These are phyloP conservation scores for Diutina pseudorugosa DNA, from an alignment of 1,139 yeast genomes.

Conservation along the genomic window DNA sequence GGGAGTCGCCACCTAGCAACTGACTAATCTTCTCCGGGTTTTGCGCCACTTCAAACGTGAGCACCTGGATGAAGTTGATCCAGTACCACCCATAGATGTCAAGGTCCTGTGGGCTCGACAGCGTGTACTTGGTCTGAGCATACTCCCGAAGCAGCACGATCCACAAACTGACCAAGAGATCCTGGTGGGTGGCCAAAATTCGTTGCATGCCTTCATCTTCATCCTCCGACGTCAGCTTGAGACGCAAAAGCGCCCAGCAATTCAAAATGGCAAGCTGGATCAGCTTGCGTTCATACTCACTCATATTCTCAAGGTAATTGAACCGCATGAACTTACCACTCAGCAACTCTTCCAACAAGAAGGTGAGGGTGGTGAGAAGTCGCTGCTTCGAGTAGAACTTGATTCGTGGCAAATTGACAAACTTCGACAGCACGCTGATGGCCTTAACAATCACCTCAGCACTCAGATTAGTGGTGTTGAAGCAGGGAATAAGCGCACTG, in stretches of 20 bases:
- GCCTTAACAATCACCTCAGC: constrained; percentile 70
- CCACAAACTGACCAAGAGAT: constrained; percentile 67
- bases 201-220: constrained; percentile 20
- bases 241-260: constrained; percentile 79
- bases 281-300: constrained; percentile 46
- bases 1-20: constrained; percentile 48
- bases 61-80: constrained; percentile 69
- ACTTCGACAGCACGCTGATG: constrained; percentile 66
- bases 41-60: constrained; percentile 52
- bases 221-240: constrained; percentile 24
- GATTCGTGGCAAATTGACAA: constrained; percentile 40
- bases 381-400: constrained; percentile 42
- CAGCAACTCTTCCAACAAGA: constrained; percentile 53
- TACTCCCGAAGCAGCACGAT: constrained; percentile 61
- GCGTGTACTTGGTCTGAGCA: constrained; percentile 52
- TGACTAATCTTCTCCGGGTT: constrained; percentile 30
- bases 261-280: constrained; percentile 63
- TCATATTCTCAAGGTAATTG: constrained; percentile 30
- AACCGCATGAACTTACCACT: constrained; percentile 30
- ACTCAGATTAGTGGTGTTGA: constrained; percentile 51
- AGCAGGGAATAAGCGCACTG: constrained; percentile 86
- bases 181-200: constrained; percentile 48
- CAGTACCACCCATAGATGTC: constrained; percentile 55
- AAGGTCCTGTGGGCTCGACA: constrained; percentile 35
- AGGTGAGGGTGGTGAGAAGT: constrained; percentile 54